phyloP scores from a whole-genome alignment of 2,329 filamentous ascomycete genomes.

The Coniochaeta ligniaria region DNA sequence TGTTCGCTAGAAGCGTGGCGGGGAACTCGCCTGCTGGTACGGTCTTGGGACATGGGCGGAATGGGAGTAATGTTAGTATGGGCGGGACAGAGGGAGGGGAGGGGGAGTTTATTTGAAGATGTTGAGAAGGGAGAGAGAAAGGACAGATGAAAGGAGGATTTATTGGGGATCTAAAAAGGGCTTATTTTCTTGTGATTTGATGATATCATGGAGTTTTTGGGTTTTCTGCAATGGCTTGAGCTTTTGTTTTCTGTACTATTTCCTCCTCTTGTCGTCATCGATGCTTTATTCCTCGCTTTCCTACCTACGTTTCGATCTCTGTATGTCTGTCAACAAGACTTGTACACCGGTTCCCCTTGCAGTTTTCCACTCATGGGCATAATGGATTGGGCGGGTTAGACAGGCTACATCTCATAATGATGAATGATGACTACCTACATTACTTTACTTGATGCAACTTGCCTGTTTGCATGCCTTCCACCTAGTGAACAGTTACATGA shows the following conservation, averaged over 20 bases:
- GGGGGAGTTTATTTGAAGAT: neutral
- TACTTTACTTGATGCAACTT: neutral
- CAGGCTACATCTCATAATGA: neutral
- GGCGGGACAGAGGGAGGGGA: constrained; percentile 5
- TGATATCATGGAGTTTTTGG: neutral
- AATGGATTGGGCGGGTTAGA: neutral
- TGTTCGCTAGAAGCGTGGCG: constrained; percentile 11
- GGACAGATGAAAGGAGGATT: neutral
- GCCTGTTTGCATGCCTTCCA: neutral
- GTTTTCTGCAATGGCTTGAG: neutral
- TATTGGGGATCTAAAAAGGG: neutral
- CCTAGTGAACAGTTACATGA: neutral
- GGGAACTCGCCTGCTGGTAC: neutral
- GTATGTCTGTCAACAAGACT: neutral
- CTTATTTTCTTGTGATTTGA: neutral
- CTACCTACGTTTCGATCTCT: neutral
- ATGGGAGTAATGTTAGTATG: constrained; percentile 28
- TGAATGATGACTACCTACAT: neutral
- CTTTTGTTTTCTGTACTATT: neutral
- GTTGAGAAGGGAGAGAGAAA: neutral
- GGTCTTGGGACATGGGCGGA: neutral
- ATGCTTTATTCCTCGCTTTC: neutral
- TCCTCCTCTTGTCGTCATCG: neutral
- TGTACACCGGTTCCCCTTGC: neutral
- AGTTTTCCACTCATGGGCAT: neutral